Evolutionary conservation across 441 rosid genomes (phyloP).

Genomic region (Flueggea neowawraea): DNA sequence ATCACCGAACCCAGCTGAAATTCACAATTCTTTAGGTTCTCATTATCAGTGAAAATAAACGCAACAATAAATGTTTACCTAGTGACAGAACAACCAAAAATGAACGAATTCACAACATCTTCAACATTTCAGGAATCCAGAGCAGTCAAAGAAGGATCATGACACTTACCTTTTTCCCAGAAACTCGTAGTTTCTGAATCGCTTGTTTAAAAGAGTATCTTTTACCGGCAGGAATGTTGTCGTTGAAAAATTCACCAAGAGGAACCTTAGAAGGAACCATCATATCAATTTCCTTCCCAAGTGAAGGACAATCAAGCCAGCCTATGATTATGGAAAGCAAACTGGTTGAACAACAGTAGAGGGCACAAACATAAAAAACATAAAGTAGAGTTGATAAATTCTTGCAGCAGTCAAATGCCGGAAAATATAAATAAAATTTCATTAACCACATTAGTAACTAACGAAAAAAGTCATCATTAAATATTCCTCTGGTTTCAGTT

Average conservation of each 20-base stretch:
- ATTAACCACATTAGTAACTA: too few species aligned
- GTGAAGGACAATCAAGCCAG: slow-evolving; percentile 92
- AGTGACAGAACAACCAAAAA: background rate
- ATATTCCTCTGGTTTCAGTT: too few species aligned
- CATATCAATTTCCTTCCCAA: slow-evolving; percentile 66
- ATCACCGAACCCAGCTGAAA: slow-evolving; percentile 96
- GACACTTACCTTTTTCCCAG: slow-evolving; percentile 67
- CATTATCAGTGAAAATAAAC: background rate
- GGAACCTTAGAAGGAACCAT: slow-evolving; percentile 98
- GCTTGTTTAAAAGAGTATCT: slow-evolving; percentile 98
- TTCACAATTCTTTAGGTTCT: background rate
- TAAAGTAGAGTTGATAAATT: too few species aligned
- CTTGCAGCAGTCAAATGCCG: too few species aligned
- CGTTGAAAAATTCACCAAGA: slow-evolving; percentile 78
- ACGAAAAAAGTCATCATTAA: too few species aligned
- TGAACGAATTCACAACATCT: background rate
- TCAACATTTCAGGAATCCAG: too few species aligned
- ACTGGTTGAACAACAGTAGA: background rate
- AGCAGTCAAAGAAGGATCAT: slow-evolving; percentile 1
- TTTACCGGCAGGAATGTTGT: slow-evolving; percentile 80
- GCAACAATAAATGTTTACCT: background rate
- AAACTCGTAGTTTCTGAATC: slow-evolving; percentile 65
- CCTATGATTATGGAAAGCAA: slow-evolving; percentile 40
- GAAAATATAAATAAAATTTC: too few species aligned
- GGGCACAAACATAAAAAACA: background rate